Evolutionary conservation across 306 rosid species (phyloP).

Genomic region (Vicia sativa): DNA sequence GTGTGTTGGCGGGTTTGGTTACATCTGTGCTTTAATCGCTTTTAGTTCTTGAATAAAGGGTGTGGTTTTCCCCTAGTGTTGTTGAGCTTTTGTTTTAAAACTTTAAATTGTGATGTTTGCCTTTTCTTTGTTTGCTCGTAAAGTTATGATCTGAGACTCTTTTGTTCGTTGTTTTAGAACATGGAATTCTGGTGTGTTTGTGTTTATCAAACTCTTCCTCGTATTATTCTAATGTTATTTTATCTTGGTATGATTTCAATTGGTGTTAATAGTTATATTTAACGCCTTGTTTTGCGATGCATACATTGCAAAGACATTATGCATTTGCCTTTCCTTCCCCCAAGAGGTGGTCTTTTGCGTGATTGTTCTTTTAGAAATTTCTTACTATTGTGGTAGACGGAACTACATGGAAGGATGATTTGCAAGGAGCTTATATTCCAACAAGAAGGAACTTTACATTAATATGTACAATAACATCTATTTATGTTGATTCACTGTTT

Average conservation of each 20-base stretch:
- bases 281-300: too few species aligned
- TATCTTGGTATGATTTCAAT: too few species aligned
- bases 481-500: not conserved
- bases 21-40: slow-evolving; percentile 2
- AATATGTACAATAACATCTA: not conserved
- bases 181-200: not conserved
- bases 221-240: not conserved
- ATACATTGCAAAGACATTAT: too few species aligned
- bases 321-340: not conserved
- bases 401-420: not conserved
- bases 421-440: not conserved
- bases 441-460: not conserved
- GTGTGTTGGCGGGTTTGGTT: not conserved
- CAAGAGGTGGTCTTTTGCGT: not conserved
- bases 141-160: not conserved
- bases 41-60: slow-evolving; percentile 41
- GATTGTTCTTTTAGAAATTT: not conserved
- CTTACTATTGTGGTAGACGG: too few species aligned
- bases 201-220: not conserved
- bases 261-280: too few species aligned
- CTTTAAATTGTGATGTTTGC: slow-evolving; percentile 4
- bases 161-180: not conserved
- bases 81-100: slow-evolving; percentile 6
- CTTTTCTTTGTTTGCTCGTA: not conserved
- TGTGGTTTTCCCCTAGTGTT: slow-evolving; percentile 6